Conservation (phyloP, 129 eudicot species). For the Solidago caesia region DNA sequence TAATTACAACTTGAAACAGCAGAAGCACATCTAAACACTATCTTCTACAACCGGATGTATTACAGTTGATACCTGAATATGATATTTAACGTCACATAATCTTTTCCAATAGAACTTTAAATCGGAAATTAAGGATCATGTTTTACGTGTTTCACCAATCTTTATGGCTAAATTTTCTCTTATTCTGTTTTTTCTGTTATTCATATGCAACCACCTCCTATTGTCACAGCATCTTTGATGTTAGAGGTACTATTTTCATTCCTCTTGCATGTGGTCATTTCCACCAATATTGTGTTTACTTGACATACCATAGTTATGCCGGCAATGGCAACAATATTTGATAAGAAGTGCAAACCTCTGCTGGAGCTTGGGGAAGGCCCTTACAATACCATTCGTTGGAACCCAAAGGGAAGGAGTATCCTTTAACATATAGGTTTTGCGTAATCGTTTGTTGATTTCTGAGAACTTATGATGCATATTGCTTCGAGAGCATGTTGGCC, state of each 20-base stretch:
- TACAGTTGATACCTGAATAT: background rate
- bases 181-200: background rate
- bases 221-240: background rate
- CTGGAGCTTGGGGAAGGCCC: slow-evolving; percentile 95
- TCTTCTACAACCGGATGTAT: background rate
- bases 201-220: background rate
- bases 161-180: background rate
- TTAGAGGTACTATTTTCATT: background rate
- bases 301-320: slow-evolving; percentile 82
- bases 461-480: slow-evolving; percentile 11
- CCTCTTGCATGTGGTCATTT: background rate
- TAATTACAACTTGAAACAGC: slow-evolving; percentile 12
- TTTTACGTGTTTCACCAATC: background rate
- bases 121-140: background rate
- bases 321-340: slow-evolving; percentile 90
- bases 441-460: background rate
- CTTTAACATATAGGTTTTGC: slow-evolving; percentile 30
- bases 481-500: slow-evolving; percentile 37
- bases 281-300: slow-evolving; percentile 35
- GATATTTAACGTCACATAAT: background rate
- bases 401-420: slow-evolving; percentile 96
- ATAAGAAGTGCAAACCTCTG: slow-evolving; percentile 85
- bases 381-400: slow-evolving; percentile 92
- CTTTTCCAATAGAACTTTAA: slow-evolving; percentile 5
- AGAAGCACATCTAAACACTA: background rate